A percentile compares a stretch with the other conserved stretches of the same genome.
Evolutionary conservation across 179 eudicot genomes (phyloP).

Genomic region (Pouteria campechiana): DNA sequence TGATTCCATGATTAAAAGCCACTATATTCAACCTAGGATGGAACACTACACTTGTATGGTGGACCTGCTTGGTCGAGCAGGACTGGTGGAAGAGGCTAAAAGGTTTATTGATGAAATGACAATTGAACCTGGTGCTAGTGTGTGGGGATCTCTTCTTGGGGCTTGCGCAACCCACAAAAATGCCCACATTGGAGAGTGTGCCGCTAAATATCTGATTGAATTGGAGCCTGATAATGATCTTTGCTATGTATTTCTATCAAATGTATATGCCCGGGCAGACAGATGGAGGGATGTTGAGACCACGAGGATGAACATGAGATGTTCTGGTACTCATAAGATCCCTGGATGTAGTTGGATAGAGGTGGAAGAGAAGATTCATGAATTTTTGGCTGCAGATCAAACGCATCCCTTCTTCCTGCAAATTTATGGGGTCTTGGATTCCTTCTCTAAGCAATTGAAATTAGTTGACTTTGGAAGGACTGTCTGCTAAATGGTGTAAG

Average conservation of each 20-base stretch:
- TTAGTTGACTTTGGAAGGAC: no score
- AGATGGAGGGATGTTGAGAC: slow-evolving; percentile 46
- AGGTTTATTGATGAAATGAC: slow-evolving; percentile 40
- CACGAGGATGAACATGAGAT: slow-evolving; percentile 36
- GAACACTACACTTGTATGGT: slow-evolving; percentile 70
- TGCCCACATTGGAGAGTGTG: slow-evolving; percentile 47
- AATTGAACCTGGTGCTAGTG: slow-evolving; percentile 37
- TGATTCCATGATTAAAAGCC: slow-evolving; percentile 35
- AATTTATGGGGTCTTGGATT: no score
- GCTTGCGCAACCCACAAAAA: slow-evolving; percentile 49
- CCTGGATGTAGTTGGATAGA: slow-evolving; percentile 79
- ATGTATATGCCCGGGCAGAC: slow-evolving; percentile 48
- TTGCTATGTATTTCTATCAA: slow-evolving; percentile 40
- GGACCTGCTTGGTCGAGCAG: slow-evolving; percentile 64
- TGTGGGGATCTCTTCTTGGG: slow-evolving; percentile 61
- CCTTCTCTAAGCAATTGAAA: no score
- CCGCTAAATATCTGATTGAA: slow-evolving; percentile 43
- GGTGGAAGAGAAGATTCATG: slow-evolving; percentile 54
- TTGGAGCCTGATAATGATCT: slow-evolving; percentile 52
- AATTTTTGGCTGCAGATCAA: slow-evolving; percentile 57
- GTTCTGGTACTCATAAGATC: slow-evolving; percentile 31
- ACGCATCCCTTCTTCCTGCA: slow-evolving; percentile 47
- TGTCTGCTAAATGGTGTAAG: no score
- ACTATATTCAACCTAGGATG: slow-evolving; percentile 25
- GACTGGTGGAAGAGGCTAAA: slow-evolving; percentile 46